Evolutionary conservation across 2,329 filamentous ascomycete species (phyloP).

Genomic region (Aureobasidium sp.): DNA sequence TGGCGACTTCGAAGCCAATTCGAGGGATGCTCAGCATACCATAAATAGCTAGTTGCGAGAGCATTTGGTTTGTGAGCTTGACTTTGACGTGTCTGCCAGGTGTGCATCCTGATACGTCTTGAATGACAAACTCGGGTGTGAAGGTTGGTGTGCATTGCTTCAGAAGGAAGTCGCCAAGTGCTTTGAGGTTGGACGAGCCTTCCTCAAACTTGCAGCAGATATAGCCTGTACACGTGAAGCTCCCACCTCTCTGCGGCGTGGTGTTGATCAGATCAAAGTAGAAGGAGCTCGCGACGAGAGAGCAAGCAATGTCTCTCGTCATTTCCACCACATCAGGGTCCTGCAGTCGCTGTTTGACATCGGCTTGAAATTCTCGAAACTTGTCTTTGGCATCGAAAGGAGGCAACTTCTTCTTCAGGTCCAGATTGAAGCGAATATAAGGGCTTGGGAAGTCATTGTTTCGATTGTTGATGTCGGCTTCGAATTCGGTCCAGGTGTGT

Average conservation of each 20-base stretch:
- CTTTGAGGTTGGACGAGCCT: not conserved
- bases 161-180: not conserved
- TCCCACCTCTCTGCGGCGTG: not conserved
- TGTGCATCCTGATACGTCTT: not conserved
- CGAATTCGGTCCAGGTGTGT: slow-evolving; percentile 27
- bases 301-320: slow-evolving; percentile 25
- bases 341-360: slow-evolving; percentile 24
- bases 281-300: slow-evolving; percentile 30
- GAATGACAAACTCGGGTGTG: not conserved
- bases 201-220: not conserved
- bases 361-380: slow-evolving; percentile 23
- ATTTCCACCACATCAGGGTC: slow-evolving; percentile 22
- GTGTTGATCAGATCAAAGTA: slow-evolving; percentile 22
- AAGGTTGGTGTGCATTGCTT: not conserved
- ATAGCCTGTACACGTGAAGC: not conserved
- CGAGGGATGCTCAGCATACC: not conserved
- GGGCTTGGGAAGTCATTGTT: slow-evolving; percentile 9
- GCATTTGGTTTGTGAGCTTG: not conserved
- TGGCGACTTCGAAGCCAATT: not conserved
- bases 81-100: not conserved
- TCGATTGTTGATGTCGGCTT: slow-evolving; percentile 17
- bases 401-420: slow-evolving; percentile 21
- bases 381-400: slow-evolving; percentile 28
- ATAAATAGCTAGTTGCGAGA: not conserved
- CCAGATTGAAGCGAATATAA: slow-evolving; percentile 30